A percentile compares a stretch with the other conserved stretches of the same genome.
These are phyloP conservation scores for Selaginella moellendorffii DNA, from an alignment of 75 land plant species.

Conservation along the genomic window DNA sequence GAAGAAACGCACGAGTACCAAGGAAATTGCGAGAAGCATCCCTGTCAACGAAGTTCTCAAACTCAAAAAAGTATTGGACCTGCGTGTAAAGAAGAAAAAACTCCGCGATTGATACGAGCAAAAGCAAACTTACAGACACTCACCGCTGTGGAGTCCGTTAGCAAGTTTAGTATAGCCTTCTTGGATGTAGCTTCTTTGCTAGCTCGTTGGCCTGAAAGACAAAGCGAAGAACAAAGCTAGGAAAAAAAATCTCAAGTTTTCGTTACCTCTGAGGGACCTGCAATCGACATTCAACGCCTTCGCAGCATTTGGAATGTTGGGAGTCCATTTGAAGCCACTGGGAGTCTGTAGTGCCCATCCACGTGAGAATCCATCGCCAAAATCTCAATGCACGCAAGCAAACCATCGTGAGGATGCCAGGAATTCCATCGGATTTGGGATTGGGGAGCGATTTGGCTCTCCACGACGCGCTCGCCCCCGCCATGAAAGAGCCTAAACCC, in stretches of 20 bases:
- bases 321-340: conserved; percentile 18
- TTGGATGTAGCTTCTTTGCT: conserved; percentile 22
- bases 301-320: conserved; percentile 22
- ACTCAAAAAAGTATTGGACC: conserved; percentile 21
- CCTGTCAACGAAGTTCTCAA: conserved; percentile 20
- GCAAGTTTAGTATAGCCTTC: conserved; percentile 25
- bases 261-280: conserved; percentile 7
- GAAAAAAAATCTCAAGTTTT: not conserved
- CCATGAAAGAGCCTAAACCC: too few relatives aligned
- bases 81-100: not conserved
- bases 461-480: not conserved
- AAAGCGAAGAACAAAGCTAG: not conserved
- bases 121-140: not conserved
- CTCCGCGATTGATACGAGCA: too few relatives aligned
- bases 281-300: conserved; percentile 8
- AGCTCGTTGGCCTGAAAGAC: conserved; percentile 9
- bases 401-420: not conserved
- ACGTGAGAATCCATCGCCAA: too few relatives aligned
- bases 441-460: not conserved
- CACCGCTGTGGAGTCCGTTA: conserved; percentile 13
- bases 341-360: not conserved
- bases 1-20: conserved; percentile 5
- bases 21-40: conserved; percentile 19
- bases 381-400: not conserved
- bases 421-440: not conserved